Evolutionary conservation across 2,329 filamentous ascomycete species (phyloP).

Genomic region (Pezicula neosporulosa): DNA sequence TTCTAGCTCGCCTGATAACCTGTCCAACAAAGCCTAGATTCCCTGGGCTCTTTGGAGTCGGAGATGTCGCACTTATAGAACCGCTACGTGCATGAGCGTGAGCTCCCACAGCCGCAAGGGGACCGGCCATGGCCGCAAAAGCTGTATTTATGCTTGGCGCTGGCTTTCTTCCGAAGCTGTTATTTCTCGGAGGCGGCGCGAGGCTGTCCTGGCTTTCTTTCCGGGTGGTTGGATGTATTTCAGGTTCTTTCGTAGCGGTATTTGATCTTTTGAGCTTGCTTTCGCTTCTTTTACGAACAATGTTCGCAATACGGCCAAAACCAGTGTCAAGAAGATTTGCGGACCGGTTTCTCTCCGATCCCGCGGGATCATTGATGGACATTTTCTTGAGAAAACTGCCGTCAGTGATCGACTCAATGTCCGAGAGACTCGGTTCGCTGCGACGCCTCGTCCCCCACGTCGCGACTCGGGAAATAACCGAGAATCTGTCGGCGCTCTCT

Average conservation of each 20-base stretch:
- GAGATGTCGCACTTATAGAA: constrained; percentile 50
- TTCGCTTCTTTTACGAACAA: constrained; percentile 26
- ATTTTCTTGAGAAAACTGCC: constrained; percentile 62
- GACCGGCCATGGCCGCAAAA: constrained; percentile 50
- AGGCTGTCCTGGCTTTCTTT: constrained; percentile 34
- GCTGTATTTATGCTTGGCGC: constrained; percentile 57
- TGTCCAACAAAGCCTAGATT: constrained; percentile 34
- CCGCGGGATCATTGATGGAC: constrained; percentile 46
- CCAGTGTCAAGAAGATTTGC: constrained; percentile 50
- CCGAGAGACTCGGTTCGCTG: constrained; percentile 55
- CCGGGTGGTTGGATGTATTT: constrained; percentile 27
- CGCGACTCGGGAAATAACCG: constrained; percentile 58
- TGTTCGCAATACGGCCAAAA: constrained; percentile 21
- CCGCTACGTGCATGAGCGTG: constrained; percentile 51
- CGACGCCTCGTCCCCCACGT: constrained; percentile 68
- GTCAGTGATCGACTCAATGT: constrained; percentile 56
- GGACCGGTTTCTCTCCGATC: constrained; percentile 37
- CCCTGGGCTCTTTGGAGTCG: constrained; percentile 44
- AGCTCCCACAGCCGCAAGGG: constrained; percentile 50
- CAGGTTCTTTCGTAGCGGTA: constrained; percentile 18
- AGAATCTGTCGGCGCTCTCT: constrained; percentile 42
- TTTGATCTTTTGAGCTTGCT: constrained; percentile 27
- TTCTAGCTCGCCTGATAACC: constrained; percentile 47
- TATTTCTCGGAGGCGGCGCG: constrained; percentile 46
- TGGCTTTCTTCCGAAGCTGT: constrained; percentile 47